A percentile compares a stretch with the other conserved stretches of the same genome.
Evolutionary conservation across 176 grass and related monocot genomes (phyloP).

Genomic region (Typha latifolia): DNA sequence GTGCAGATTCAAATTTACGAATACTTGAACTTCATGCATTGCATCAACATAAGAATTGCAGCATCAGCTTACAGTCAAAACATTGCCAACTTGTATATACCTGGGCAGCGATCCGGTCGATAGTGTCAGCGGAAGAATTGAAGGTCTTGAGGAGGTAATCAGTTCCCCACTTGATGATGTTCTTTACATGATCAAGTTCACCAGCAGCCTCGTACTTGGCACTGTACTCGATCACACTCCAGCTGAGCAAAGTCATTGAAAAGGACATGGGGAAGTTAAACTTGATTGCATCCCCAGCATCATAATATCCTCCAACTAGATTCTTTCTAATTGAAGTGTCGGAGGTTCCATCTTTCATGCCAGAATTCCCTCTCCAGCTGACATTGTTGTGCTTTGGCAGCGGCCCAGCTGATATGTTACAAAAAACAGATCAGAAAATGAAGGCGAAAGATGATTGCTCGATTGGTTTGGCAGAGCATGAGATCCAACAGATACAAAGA

Average conservation of each 20-base stretch:
- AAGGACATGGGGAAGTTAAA: constrained; percentile 95
- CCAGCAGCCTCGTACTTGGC: constrained; percentile 75
- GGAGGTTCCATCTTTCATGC: constrained; percentile 79
- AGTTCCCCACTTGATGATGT: constrained; percentile 78
- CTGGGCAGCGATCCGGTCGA: constrained; percentile 63
- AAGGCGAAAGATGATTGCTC: background rate
- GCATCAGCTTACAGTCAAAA: too few species aligned
- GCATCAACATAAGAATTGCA: too few species aligned
- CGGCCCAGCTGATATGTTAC: constrained; percentile 45
- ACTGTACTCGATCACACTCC: constrained; percentile 87
- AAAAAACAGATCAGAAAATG: constrained; percentile 14
- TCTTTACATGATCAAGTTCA: constrained; percentile 68
- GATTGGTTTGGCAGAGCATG: background rate
- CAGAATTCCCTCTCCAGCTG: constrained; percentile 78
- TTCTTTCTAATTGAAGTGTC: constrained; percentile 49
- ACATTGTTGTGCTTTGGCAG: constrained; percentile 80
- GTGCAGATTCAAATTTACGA: too few species aligned
- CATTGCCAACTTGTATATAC: constrained; percentile 18
- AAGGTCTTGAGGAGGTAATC: constrained; percentile 92
- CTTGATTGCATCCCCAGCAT: constrained; percentile 89
- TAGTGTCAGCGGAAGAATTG: constrained; percentile 77
- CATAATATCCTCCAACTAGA: constrained; percentile 78
- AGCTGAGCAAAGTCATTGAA: constrained; percentile 97
- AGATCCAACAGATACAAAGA: background rate
- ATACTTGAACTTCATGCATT: too few species aligned